Evolutionary conservation across 306 rosid species (phyloP).

Genomic region (Dryas alaskensis): DNA sequence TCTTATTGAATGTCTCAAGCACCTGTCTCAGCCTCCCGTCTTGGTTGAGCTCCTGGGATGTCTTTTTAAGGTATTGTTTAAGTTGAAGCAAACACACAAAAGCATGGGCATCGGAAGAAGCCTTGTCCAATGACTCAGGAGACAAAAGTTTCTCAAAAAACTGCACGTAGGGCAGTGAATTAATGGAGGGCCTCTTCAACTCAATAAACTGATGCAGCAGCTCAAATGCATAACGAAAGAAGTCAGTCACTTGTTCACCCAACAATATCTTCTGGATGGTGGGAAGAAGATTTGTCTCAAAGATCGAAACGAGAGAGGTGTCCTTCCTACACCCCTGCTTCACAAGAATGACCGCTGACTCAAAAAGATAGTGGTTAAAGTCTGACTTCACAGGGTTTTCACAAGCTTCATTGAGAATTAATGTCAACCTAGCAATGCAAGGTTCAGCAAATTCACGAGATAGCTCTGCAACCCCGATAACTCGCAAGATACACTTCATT

Average conservation of each 20-base stretch:
- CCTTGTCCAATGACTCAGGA: slow-evolving; percentile 66
- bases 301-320: slow-evolving; percentile 60
- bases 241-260: slow-evolving; percentile 73
- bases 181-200: slow-evolving; percentile 36
- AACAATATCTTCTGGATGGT: slow-evolving; percentile 67
- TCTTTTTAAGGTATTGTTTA: slow-evolving; percentile 71
- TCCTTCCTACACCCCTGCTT: slow-evolving; percentile 77
- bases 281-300: slow-evolving; percentile 75
- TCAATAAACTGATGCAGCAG: slow-evolving; percentile 88
- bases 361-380: slow-evolving; percentile 88
- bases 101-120: slow-evolving; percentile 78
- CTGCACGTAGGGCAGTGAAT: slow-evolving; percentile 67
- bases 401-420: slow-evolving; percentile 76
- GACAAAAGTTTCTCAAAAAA: slow-evolving; percentile 79
- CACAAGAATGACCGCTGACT: slow-evolving; percentile 85
- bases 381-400: slow-evolving; percentile 84
- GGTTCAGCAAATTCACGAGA: slow-evolving; percentile 60
- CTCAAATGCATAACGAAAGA: slow-evolving; percentile 94
- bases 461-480: slow-evolving; percentile 82
- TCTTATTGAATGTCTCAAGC: slow-evolving; percentile 60
- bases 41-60: slow-evolving; percentile 73
- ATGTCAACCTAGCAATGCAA: slow-evolving; percentile 63
- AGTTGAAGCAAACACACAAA: slow-evolving; percentile 96
- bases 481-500: slow-evolving; percentile 95
- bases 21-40: slow-evolving; percentile 77